phyloP scores from a whole-genome alignment of 345 rosid genomes.

The Corchorus olitorius region DNA sequence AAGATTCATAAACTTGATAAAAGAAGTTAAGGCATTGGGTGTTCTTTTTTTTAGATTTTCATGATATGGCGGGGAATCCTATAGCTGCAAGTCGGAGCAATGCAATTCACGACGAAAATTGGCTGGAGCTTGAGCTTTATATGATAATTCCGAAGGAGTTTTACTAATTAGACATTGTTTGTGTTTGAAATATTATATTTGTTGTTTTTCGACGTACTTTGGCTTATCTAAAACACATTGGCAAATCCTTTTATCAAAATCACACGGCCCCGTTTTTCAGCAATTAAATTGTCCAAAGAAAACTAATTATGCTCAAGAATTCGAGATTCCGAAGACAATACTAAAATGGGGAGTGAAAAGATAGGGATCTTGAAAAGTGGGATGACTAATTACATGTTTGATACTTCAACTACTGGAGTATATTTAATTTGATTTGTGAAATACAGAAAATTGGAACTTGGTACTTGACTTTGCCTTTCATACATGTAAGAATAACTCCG shows the following conservation, averaged over 20 bases:
- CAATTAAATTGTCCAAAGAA: too few relatives aligned
- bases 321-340: neutral
- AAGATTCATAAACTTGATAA: neutral
- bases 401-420: too few relatives aligned
- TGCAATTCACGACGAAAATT: conserved; percentile 31
- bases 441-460: too few relatives aligned
- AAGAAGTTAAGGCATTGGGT: conserved; percentile 1
- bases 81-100: neutral
- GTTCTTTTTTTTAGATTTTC: conserved; percentile 14
- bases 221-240: neutral
- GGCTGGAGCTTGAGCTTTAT: neutral
- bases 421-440: too few relatives aligned
- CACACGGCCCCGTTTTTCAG: neutral
- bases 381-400: neutral
- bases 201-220: neutral
- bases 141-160: conserved; percentile 25
- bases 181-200: neutral
- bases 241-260: neutral
- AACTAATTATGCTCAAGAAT: neutral
- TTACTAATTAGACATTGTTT: neutral
- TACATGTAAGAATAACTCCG: too few relatives aligned
- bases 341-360: neutral
- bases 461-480: too few relatives aligned
- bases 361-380: neutral
- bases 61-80: conserved; percentile 32